phyloP scores from a whole-genome alignment of 2,329 filamentous ascomycete genomes.

The Elsinoe batatas region DNA sequence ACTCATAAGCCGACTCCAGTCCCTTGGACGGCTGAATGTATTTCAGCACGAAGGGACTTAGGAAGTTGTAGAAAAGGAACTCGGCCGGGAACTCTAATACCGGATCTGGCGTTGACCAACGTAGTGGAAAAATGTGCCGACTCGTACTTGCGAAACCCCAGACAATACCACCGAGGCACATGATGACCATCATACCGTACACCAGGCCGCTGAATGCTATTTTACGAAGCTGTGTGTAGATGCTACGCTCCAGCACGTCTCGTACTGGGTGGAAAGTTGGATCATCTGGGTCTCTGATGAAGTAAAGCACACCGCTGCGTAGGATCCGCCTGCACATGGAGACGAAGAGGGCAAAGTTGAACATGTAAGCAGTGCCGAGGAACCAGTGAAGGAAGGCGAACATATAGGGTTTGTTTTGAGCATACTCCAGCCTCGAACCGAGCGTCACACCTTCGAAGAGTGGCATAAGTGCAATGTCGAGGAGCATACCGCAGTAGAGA shows the following conservation, averaged over 20 bases:
- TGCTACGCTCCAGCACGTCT: conserved; percentile 86
- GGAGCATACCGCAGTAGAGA: conserved; percentile 82
- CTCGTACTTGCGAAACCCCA: conserved; percentile 71
- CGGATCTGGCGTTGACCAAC: conserved; percentile 87
- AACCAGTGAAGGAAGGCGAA: conserved; percentile 99
- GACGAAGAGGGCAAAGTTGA: conserved; percentile 96
- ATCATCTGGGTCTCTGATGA: conserved; percentile 95
- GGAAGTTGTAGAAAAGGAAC: conserved; percentile 89
- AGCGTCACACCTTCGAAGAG: conserved; percentile 77
- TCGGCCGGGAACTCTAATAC: conserved; percentile 92
- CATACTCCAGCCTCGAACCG: conserved; percentile 67
- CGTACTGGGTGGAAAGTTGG: conserved; percentile 96
- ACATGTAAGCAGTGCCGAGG: conserved; percentile 98
- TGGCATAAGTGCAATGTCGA: conserved; percentile 80
- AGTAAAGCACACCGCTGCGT: conserved; percentile 89
- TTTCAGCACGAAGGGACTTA: conserved; percentile 78
- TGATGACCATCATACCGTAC: conserved; percentile 82
- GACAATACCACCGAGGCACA: conserved; percentile 90
- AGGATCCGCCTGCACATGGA: conserved; percentile 98
- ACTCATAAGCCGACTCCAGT: conserved; percentile 76
- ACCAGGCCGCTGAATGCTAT: conserved; percentile 94
- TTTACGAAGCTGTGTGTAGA: conserved; percentile 87
- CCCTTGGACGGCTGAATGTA: conserved; percentile 78
- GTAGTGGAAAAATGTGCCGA: conserved; percentile 70
- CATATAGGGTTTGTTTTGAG: conserved; percentile 67